A percentile compares a stretch with the other conserved stretches of the same genome.
Evolutionary conservation across 345 rosid genomes (phyloP).

Genomic region (Microthlaspi erraticum): DNA sequence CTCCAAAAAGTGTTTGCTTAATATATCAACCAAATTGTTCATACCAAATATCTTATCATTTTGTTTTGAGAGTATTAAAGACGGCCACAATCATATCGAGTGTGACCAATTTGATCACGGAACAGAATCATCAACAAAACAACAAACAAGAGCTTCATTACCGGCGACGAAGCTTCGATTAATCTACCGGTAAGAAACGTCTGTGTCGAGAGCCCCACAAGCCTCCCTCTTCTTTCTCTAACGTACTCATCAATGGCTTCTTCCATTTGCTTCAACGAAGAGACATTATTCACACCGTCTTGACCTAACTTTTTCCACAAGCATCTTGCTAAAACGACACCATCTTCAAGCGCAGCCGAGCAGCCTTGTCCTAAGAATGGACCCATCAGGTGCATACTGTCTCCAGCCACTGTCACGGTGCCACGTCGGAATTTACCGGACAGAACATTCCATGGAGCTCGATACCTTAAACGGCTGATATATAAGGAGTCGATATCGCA

Average conservation of each 20-base stretch:
- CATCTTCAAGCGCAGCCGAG: constrained; percentile 55
- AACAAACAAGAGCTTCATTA: constrained; percentile 30
- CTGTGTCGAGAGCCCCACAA: constrained; percentile 50
- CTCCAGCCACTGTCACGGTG: constrained; percentile 57
- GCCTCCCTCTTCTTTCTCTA: constrained; percentile 52
- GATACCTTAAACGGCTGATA: constrained; percentile 47
- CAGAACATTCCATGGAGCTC: constrained; percentile 51
- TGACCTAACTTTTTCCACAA: constrained; percentile 44
- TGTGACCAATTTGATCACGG: constrained; percentile 41
- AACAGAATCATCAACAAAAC: constrained; percentile 42
- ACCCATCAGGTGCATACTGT: constrained; percentile 60
- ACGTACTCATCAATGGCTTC: constrained; percentile 49
- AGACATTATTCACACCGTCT: not conserved
- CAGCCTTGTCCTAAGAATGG: constrained; percentile 64
- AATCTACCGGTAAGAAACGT: constrained; percentile 51
- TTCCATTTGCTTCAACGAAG: constrained; percentile 9
- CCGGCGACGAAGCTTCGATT: constrained; percentile 31
- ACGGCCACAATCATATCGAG: constrained; percentile 52
- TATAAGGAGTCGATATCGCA: constrained; percentile 47
- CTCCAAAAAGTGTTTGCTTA: too few relatives aligned
- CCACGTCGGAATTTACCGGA: constrained; percentile 45
- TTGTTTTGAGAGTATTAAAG: too few relatives aligned
- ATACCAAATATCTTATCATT: too few relatives aligned
- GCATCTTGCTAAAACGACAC: constrained; percentile 57
- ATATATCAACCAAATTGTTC: too few relatives aligned